Evolutionary conservation across 768 basidiomycete genomes (phyloP).

Genomic region (Termitomyces sp.): DNA sequence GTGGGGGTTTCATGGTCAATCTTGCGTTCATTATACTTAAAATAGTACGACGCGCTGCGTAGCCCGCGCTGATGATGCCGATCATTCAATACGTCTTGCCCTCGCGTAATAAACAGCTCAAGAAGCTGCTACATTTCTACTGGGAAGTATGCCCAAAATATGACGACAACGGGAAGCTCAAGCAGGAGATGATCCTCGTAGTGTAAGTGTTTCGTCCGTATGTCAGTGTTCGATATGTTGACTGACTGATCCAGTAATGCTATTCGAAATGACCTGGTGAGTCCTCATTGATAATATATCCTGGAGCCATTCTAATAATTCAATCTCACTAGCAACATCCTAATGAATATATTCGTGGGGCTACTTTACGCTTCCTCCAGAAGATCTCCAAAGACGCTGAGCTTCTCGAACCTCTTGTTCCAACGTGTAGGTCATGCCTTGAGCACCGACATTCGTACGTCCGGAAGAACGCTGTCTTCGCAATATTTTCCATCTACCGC

Average conservation of each 20-base stretch:
- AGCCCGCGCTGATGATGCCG: conserved; percentile 95
- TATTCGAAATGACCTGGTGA: conserved; percentile 92
- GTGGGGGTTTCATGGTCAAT: conserved; percentile 34
- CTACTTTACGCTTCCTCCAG: conserved; percentile 93
- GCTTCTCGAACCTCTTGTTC: conserved; percentile 92
- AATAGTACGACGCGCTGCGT: conserved; percentile 1
- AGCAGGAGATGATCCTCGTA: conserved; percentile 99
- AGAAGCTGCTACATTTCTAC: conserved; percentile 94
- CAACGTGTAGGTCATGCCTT: conserved; percentile 87
- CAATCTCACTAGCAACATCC: conserved; percentile 78
- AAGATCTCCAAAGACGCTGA: conserved; percentile 93
- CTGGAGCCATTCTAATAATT: background rate
- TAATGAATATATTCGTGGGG: conserved; percentile 98
- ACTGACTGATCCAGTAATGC: conserved; percentile 62
- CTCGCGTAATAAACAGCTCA: conserved; percentile 90
- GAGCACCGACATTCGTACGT: conserved; percentile 98
- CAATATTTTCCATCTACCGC: conserved; percentile 90
- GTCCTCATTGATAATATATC: conserved; percentile 20
- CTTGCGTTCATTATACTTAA: background rate
- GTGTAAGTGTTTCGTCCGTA: conserved; percentile 54
- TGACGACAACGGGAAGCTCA: conserved; percentile 93
- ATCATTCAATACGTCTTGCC: conserved; percentile 98
- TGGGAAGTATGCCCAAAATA: conserved; percentile 99
- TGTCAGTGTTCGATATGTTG: background rate
- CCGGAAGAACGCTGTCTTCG: conserved; percentile 97